phyloP scores from a whole-genome alignment of 2,329 filamentous ascomycete genomes.

The Exophiala sp. region DNA sequence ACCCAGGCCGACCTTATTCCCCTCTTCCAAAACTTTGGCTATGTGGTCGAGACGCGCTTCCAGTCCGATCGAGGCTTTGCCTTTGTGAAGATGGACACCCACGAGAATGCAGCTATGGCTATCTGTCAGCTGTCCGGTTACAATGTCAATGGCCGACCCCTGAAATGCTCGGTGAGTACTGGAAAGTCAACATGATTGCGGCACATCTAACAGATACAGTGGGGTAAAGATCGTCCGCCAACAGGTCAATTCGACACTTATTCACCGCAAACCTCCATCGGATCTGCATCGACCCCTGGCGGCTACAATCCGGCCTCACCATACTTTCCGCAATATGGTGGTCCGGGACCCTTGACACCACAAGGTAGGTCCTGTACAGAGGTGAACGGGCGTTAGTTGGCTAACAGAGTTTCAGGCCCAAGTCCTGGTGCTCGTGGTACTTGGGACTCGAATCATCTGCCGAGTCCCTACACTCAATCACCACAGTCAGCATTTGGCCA shows the following conservation, averaged over 20 bases:
- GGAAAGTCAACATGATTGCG: slow-evolving; percentile 9
- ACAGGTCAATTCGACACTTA: slow-evolving; percentile 79
- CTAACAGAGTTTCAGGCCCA: slow-evolving; percentile 41
- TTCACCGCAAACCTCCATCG: slow-evolving; percentile 72
- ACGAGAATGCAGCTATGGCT: slow-evolving; percentile 96
- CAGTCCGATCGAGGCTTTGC: slow-evolving; percentile 97
- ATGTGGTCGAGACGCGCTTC: slow-evolving; percentile 94
- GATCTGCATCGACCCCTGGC: slow-evolving; percentile 62
- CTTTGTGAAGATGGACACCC: slow-evolving; percentile 98
- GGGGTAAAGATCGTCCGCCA: slow-evolving; percentile 97
- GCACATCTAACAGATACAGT: slow-evolving; percentile 56
- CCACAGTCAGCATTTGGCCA: slow-evolving; percentile 55
- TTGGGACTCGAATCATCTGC: slow-evolving; percentile 44
- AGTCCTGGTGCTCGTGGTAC: slow-evolving; percentile 56
- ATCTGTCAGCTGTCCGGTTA: slow-evolving; percentile 98
- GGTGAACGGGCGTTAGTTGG: background rate
- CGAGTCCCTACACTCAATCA: slow-evolving; percentile 51
- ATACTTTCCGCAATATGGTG: slow-evolving; percentile 93
- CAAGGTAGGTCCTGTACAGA: slow-evolving; percentile 13
- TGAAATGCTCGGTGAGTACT: slow-evolving; percentile 94
- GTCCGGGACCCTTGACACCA: slow-evolving; percentile 56
- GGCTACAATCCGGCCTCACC: slow-evolving; percentile 71
- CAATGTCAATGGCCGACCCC: slow-evolving; percentile 90
- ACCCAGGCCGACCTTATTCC: slow-evolving; percentile 96
- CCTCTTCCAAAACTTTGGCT: slow-evolving; percentile 97